Evolutionary conservation across 768 basidiomycete species (phyloP).

Genomic region (Mycena amicta): DNA sequence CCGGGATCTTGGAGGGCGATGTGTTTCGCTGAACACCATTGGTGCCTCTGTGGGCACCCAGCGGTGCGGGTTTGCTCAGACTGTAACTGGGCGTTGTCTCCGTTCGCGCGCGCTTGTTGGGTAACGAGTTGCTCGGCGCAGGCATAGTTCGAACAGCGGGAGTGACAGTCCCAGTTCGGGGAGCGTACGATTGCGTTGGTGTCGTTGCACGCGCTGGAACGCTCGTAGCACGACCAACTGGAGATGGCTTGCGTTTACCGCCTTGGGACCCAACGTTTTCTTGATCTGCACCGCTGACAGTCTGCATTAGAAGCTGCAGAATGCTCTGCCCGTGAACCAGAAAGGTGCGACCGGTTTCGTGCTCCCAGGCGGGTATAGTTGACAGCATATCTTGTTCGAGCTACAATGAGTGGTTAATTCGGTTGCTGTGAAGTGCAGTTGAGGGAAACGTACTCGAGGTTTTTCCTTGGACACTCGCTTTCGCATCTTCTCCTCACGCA

Average conservation of each 20-base stretch:
- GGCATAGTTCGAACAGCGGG: slow-evolving; percentile 64
- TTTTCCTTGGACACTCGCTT: slow-evolving; percentile 93
- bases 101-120: slow-evolving; percentile 58
- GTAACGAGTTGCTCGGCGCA: slow-evolving; percentile 50
- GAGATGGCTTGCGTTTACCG: slow-evolving; percentile 49
- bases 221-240: slow-evolving; percentile 49
- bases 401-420: slow-evolving; percentile 40
- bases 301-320: slow-evolving; percentile 75
- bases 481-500: slow-evolving; percentile 96
- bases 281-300: slow-evolving; percentile 70
- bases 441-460: slow-evolving; percentile 66
- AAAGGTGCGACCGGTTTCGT: slow-evolving; percentile 71
- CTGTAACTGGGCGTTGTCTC: slow-evolving; percentile 47
- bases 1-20: slow-evolving; percentile 55
- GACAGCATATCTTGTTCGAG: slow-evolving; percentile 85
- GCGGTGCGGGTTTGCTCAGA: slow-evolving; percentile 37
- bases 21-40: slow-evolving; percentile 32
- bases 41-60: slow-evolving; percentile 44
- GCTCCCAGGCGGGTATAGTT: slow-evolving; percentile 86
- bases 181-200: slow-evolving; percentile 46
- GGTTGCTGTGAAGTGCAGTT: background rate
- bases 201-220: slow-evolving; percentile 64
- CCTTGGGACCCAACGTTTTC: slow-evolving; percentile 52
- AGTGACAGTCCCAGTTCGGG: slow-evolving; percentile 51
- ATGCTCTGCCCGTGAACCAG: slow-evolving; percentile 84